Base-by-base conservation (phyloP, 2,329 filamentous ascomycete species). In the Rhytidhysteron rufulum region DNA sequence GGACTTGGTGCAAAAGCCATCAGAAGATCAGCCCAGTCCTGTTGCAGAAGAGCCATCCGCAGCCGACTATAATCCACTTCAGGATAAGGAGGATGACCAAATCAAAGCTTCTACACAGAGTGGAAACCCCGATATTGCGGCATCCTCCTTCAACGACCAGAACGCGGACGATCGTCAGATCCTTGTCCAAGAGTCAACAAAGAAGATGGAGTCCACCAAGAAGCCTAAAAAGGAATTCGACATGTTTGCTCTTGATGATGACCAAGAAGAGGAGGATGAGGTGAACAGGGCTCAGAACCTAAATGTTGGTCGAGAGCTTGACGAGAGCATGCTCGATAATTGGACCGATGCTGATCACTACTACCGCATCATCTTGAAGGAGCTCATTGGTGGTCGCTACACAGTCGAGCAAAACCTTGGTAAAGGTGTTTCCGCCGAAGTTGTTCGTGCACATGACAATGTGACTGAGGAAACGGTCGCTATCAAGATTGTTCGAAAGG, bases 401-500 rank as follows among this genome's bases (percentile, higher is more conserved):
- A 87, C 93, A 60, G 82, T 98, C 22, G 85, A 91, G 62, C 82
- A 90, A 43, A 84, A 84, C 38, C 76, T 98, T 17, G 93, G 93
- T 48, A 89, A 88, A 66, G 93, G 93, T 54, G 95, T 96, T 78
- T 98, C 96, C 63, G 95, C 93, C 0, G 89, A 88, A 7, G 93
- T 98, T n/a, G 88, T 93, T 39, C 83, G 88, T 49, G 93, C 93
- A 17, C 77, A 80, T 47, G 90, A 96, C 65, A 78, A 84, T 4
- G 39, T 38, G 17, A 86, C 78, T 33, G 60, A 57, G 42, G 83
- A 80, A 53, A 65, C 86, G n/a, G 90, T 97, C 22, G 93, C 93
- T 18, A 86, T 98, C 75, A 98, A 98, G 70, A 93, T 98, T 55
- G 95, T 97, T 67, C 86, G 93, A 48, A 94, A 94, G 66, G 97